Base-by-base conservation (phyloP, 352 stramenopile genomes). In the Aphanomyces cochlioides region DNA sequence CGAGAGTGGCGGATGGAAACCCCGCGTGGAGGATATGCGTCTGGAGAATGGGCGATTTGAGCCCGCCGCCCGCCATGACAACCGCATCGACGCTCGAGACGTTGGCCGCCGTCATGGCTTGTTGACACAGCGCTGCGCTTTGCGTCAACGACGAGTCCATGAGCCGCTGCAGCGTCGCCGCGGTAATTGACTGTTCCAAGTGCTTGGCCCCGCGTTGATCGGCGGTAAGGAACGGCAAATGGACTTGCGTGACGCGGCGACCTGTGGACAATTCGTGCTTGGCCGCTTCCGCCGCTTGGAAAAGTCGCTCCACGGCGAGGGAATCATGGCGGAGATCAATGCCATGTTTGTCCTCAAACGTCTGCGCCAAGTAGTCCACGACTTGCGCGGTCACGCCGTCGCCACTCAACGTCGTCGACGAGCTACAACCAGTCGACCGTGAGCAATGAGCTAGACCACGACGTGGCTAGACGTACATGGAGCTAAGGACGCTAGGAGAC, bases 221-320 rank as follows among this genome's bases (percentile, higher is more conserved):
- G 2, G 84, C 84, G 0, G 84, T 92, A 72, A 92, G 90, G 69
- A 92, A 92, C 48, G 84, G 84, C 0, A 92, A 74, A 67, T 92
- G 89, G 47, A 90, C 78, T 37, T 90, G 83, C 2, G 80, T 90
- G 28, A 28, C 28, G 65, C 71, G 83, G 21, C 63, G 63, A 1
- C 78, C 77, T 47, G 73, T 82, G 17, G 81, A 89, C 12, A 92
- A 73, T 68, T 92, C 84, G 28, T 82, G 80, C 73, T 92, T 92
- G 8, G 84, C 84, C n/a, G 77, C 64, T 53, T 92, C 81, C 0
- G 88, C 81, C 5, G 84, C 81, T 37, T 92, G 81, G 12, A 87
- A 56, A 40, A 92, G 84, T 28, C 84, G 83, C 63, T 87, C 86
- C 64, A 80, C 84, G 13, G 84, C 84, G 76, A 90, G 79, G 41